Conservation (phyloP, 2,329 filamentous ascomycete species). For the Neonectria neomacrospora region DNA sequence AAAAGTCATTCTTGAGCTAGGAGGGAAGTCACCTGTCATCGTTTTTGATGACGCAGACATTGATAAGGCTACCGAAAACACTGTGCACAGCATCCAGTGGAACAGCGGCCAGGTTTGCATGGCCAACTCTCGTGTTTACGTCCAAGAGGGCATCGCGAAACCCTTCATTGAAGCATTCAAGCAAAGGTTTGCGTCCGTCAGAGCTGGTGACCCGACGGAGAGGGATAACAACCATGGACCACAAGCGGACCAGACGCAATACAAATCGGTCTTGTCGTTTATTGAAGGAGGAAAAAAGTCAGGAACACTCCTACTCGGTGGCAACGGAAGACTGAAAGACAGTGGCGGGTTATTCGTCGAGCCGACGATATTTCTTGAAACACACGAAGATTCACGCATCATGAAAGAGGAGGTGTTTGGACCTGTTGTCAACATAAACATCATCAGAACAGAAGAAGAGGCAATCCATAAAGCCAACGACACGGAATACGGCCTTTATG, state of each 20-base stretch:
- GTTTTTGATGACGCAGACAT: slow-evolving; percentile 66
- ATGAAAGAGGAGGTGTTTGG: slow-evolving; percentile 73
- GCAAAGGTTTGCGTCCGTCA: slow-evolving; percentile 7
- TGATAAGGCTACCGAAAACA: slow-evolving; percentile 57
- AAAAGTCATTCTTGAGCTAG: slow-evolving; percentile 73
- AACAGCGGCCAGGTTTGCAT: slow-evolving; percentile 70
- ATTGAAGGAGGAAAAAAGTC: slow-evolving; percentile 33
- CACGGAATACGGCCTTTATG: slow-evolving; percentile 65
- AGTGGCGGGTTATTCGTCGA: slow-evolving; percentile 31
- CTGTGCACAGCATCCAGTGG: slow-evolving; percentile 57
- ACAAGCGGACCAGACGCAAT: slow-evolving; percentile 31
- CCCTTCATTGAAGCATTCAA: slow-evolving; percentile 25
- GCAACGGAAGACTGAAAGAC: slow-evolving; percentile 18
- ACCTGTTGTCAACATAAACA: slow-evolving; percentile 68
- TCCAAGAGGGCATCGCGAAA: slow-evolving; percentile 61
- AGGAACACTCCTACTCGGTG: slow-evolving; percentile 21
- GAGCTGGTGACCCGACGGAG: slow-evolving; percentile 13
- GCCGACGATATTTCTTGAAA: slow-evolving; percentile 37
- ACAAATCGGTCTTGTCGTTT: slow-evolving; percentile 24
- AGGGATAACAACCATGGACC: slow-evolving; percentile 29
- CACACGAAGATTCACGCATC: slow-evolving; percentile 52
- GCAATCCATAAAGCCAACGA: slow-evolving; percentile 51
- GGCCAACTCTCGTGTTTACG: slow-evolving; percentile 68
- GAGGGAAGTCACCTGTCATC: slow-evolving; percentile 74
- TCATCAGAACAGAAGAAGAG: slow-evolving; percentile 50